Percentiles rank a stretch among this genome's conserved stretches.
These are phyloP conservation scores for Calvatia gigantea DNA, from an alignment of 768 basidiomycete species.

Conservation along the genomic window DNA sequence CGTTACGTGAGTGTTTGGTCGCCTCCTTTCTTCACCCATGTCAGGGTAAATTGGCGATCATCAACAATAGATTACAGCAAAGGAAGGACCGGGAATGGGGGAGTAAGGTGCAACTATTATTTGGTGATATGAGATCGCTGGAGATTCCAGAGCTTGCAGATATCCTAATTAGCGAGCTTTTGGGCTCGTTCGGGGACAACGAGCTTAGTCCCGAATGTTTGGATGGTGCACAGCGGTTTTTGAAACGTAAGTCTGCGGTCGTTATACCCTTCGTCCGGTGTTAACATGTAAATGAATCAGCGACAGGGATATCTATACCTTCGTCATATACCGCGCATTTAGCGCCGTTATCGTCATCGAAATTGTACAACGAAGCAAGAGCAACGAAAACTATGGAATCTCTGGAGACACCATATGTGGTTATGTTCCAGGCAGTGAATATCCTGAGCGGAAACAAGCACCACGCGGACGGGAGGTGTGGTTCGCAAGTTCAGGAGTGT, in stretches of 20 bases:
- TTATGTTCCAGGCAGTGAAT: constrained; percentile 96
- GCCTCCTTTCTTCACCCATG: constrained; percentile 13
- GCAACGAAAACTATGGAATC: constrained; percentile 62
- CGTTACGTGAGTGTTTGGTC: constrained; percentile 75
- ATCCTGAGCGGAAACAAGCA: constrained; percentile 77
- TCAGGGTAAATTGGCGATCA: background rate
- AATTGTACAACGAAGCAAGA: constrained; percentile 82
- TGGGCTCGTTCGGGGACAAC: constrained; percentile 98
- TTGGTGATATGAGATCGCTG: constrained; percentile 90
- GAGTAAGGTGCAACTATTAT: constrained; percentile 72
- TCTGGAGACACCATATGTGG: constrained; percentile 95
- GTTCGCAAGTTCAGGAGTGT: constrained; percentile 86
- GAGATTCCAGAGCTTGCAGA: constrained; percentile 85
- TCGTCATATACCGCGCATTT: constrained; percentile 94
- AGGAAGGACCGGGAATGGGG: constrained; percentile 83
- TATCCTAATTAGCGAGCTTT: constrained; percentile 90
- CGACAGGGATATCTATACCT: constrained; percentile 92
- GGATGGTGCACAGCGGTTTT: constrained; percentile 90
- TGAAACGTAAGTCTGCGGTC: constrained; percentile 66
- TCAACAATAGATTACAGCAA: constrained; percentile 67
- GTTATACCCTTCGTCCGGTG: background rate
- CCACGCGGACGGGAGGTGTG: constrained; percentile 63
- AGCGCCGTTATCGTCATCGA: constrained; percentile 91
- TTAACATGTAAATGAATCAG: constrained; percentile 35
- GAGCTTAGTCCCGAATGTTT: constrained; percentile 98